Evolutionary conservation across 495 filamentous ascomycete genomes (phyloP).

Genomic region (Hypomontagnella submonticulosa): DNA sequence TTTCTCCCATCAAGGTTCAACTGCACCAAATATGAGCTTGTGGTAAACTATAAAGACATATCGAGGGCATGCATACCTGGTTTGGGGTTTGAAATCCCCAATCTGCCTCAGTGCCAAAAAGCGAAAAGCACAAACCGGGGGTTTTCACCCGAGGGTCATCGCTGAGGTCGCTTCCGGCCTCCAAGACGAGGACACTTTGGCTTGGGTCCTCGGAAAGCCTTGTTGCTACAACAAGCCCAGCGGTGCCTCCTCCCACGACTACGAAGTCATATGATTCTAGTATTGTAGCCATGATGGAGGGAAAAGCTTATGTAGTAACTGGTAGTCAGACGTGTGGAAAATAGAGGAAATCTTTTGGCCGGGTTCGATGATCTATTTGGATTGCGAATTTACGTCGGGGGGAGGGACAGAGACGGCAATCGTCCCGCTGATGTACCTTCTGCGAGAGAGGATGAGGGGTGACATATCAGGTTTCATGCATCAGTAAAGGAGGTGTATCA

Average conservation of each 20-base stretch:
- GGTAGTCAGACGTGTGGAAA: too few species aligned
- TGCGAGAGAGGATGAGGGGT: too few species aligned
- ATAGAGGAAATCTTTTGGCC: too few species aligned
- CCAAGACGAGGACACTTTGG: slow-evolving; percentile 18
- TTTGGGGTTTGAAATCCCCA: slow-evolving; percentile 7
- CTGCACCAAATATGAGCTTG: neutral
- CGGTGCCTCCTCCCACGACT: slow-evolving; percentile 13
- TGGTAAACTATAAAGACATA: neutral
- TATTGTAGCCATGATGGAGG: too few species aligned
- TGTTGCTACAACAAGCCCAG: slow-evolving; percentile 13
- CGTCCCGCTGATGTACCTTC: too few species aligned
- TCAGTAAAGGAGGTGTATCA: too few species aligned
- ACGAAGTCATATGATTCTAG: slow-evolving; percentile 7
- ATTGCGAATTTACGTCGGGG: too few species aligned
- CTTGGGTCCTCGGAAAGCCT: slow-evolving; percentile 14
- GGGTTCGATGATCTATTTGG: too few species aligned
- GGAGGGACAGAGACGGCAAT: too few species aligned
- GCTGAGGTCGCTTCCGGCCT: slow-evolving; percentile 12
- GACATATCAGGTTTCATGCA: too few species aligned
- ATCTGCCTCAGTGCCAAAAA: slow-evolving; percentile 6
- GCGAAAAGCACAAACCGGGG: slow-evolving; percentile 4
- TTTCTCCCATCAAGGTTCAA: slow-evolving; percentile 57
- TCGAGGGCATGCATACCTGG: slow-evolving; percentile 20
- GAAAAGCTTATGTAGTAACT: too few species aligned
- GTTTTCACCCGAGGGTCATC: slow-evolving; percentile 9